These are phyloP conservation scores for Aphanoascus verrucosus DNA, from an alignment of 2,329 filamentous ascomycete species.

Conservation along the genomic window DNA sequence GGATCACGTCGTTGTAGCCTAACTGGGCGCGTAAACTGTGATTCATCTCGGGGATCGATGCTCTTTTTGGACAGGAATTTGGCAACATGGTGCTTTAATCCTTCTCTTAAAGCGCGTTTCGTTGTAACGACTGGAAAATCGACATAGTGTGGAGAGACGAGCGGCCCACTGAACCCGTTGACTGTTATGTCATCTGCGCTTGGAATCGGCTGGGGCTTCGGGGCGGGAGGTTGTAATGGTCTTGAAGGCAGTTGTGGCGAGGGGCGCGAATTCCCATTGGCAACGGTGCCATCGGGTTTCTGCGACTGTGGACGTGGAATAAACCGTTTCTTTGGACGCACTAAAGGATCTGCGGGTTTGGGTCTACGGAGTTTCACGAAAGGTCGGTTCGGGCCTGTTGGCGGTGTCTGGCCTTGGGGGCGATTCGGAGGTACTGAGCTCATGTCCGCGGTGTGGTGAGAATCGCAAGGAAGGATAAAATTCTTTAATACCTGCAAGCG, in stretches of 20 bases:
- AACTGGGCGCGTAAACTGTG: constrained; percentile 78
- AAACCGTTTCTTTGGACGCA: constrained; percentile 47
- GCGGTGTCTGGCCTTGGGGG: constrained; percentile 37
- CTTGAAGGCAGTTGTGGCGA: constrained; percentile 14
- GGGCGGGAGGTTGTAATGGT: constrained; percentile 18
- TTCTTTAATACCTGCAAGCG: no score
- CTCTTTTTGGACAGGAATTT: constrained; percentile 57
- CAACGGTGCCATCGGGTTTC: constrained; percentile 3
- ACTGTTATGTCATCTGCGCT: constrained; percentile 25
- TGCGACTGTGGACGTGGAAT: constrained; percentile 19
- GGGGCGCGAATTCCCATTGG: constrained; percentile 22
- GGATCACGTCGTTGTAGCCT: constrained; percentile 83
- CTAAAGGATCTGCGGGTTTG: constrained; percentile 51
- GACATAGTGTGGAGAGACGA: constrained; percentile 32
- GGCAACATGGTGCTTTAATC: constrained; percentile 77
- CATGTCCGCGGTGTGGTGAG: constrained; percentile 14
- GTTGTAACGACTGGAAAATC: constrained; percentile 70
- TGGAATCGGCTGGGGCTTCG: constrained; percentile 15
- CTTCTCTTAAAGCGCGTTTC: constrained; percentile 67
- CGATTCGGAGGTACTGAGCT: constrained; percentile 33
- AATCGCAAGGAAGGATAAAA: no score
- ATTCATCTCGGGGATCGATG: constrained; percentile 62
- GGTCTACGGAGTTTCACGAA: constrained; percentile 40
- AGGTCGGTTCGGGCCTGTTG: constrained; percentile 38
- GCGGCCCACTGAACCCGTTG: constrained; percentile 35